Percentiles rank a stretch among this genome's conserved stretches.
Evolutionary conservation across 75 land plant species (phyloP).

Genomic region (Pinus tabuliformis): DNA sequence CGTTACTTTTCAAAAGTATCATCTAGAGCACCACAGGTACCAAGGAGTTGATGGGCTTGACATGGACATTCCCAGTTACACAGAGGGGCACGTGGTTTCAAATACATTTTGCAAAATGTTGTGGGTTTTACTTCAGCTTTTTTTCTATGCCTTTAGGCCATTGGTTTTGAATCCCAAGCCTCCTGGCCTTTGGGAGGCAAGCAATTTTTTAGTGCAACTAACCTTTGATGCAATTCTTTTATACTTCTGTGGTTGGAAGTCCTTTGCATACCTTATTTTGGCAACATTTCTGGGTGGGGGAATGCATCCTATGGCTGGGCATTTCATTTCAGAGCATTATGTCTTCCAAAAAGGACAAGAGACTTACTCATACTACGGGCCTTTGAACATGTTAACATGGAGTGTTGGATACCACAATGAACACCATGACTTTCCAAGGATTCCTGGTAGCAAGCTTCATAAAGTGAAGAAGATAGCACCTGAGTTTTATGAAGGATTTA

Average conservation of each 20-base stretch:
- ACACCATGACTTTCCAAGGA: conserved; percentile 98
- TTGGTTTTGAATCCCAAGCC: conserved; percentile 92
- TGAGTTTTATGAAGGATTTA: conserved; percentile 75
- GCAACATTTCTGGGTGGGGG: conserved; percentile 96
- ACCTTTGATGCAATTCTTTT: conserved; percentile 63
- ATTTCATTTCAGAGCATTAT: conserved; percentile 97
- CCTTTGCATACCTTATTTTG: conserved; percentile 76
- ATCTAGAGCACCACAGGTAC: conserved; percentile 91
- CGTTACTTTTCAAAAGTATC: conserved; percentile 97
- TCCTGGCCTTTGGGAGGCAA: conserved; percentile 90
- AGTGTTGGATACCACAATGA: conserved; percentile 96
- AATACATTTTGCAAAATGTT: conserved; percentile 56
- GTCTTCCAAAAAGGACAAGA: conserved; percentile 89
- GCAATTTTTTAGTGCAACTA: conserved; percentile 57
- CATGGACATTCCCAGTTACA: conserved; percentile 86
- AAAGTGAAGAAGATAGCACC: conserved; percentile 92
- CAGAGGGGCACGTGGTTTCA: conserved; percentile 65
- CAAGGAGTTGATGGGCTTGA: conserved; percentile 96
- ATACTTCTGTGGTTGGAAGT: conserved; percentile 70
- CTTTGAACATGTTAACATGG: conserved; percentile 89
- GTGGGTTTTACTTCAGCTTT: conserved; percentile 89
- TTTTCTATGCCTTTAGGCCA: conserved; percentile 94
- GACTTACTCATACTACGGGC: conserved; percentile 97
- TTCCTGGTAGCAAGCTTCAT: conserved; percentile 84
- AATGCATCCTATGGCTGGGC: conserved; percentile 99